Evolutionary conservation across 2,329 filamentous ascomycete genomes (phyloP).

Genomic region (Sphaerulina populicola): DNA sequence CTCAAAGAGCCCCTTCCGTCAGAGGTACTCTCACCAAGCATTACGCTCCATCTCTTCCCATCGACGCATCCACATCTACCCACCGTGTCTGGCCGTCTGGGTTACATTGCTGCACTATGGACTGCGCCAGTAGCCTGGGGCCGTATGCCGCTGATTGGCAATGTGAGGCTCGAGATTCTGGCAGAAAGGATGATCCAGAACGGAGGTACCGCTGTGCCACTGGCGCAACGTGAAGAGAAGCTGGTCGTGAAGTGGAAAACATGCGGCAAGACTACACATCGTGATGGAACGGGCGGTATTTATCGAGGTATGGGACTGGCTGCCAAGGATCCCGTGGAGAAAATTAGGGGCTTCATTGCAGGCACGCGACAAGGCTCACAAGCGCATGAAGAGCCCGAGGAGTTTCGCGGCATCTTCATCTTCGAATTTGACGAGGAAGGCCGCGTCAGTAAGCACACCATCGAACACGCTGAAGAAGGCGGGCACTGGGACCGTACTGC

Average conservation of each 20-base stretch:
- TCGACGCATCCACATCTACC: slow-evolving; percentile 82
- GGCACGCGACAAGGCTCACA: slow-evolving; percentile 41
- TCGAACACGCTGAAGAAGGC: slow-evolving; percentile 82
- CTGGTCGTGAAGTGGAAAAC: slow-evolving; percentile 88
- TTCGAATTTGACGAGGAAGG: slow-evolving; percentile 92
- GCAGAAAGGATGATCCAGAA: slow-evolving; percentile 75
- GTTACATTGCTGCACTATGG: slow-evolving; percentile 90
- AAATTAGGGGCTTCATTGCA: slow-evolving; percentile 49
- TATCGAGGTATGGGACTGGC: slow-evolving; percentile 34
- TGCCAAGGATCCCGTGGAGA: slow-evolving; percentile 44
- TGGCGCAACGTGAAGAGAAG: slow-evolving; percentile 55
- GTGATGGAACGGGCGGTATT: slow-evolving; percentile 38
- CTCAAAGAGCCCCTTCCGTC: slow-evolving; percentile 54
- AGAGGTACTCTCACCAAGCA: slow-evolving; percentile 54
- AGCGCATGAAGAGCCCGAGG: slow-evolving; percentile 41
- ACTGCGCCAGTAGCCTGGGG: slow-evolving; percentile 96
- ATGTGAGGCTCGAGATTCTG: slow-evolving; percentile 77
- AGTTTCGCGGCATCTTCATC: slow-evolving; percentile 85
- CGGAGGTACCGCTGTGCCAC: slow-evolving; percentile 37
- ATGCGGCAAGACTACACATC: slow-evolving; percentile 45
- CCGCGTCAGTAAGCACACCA: slow-evolving; percentile 75
- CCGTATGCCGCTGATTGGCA: slow-evolving; percentile 78
- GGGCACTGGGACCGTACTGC: slow-evolving; percentile 76
- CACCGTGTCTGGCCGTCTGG: slow-evolving; percentile 79
- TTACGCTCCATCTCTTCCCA: slow-evolving; percentile 56